These are phyloP conservation scores for Bipolaris gigantea DNA, from an alignment of 2,329 filamentous ascomycete genomes.

Conservation along the genomic window DNA sequence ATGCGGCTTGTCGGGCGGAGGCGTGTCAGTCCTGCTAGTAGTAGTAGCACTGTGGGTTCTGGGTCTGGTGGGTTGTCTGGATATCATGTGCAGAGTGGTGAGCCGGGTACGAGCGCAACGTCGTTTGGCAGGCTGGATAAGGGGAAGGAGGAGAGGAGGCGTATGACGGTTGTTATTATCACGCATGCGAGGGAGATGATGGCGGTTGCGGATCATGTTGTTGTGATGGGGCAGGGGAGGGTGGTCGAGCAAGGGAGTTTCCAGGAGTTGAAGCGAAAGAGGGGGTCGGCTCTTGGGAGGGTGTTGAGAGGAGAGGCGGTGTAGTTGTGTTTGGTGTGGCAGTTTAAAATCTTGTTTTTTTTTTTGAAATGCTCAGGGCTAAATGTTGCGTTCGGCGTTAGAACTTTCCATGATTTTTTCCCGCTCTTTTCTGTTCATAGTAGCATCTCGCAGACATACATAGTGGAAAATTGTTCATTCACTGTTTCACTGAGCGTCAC, in stretches of 20 bases:
- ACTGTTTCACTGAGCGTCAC: neutral
- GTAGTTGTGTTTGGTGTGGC: neutral
- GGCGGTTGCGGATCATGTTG: conserved; percentile 71
- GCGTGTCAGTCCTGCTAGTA: too few species aligned
- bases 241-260: conserved; percentile 70
- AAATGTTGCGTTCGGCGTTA: too few species aligned
- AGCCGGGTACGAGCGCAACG: too few species aligned
- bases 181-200: conserved; percentile 89
- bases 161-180: conserved; percentile 74
- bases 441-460: neutral
- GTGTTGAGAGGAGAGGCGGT: conserved; percentile 45
- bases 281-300: conserved; percentile 33
- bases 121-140: conserved; percentile 3
- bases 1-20: conserved; percentile 18
- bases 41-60: too few species aligned
- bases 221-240: conserved; percentile 70
- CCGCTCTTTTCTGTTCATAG: too few species aligned
- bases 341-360: too few species aligned
- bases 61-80: too few species aligned
- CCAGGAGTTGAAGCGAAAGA: conserved; percentile 55
- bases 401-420: too few species aligned
- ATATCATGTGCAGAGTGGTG: too few species aligned
- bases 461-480: neutral
- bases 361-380: too few species aligned
- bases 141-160: conserved; percentile 25